Base-by-base conservation (phyloP, 768 basidiomycete genomes). In the Boletus huronensis region DNA sequence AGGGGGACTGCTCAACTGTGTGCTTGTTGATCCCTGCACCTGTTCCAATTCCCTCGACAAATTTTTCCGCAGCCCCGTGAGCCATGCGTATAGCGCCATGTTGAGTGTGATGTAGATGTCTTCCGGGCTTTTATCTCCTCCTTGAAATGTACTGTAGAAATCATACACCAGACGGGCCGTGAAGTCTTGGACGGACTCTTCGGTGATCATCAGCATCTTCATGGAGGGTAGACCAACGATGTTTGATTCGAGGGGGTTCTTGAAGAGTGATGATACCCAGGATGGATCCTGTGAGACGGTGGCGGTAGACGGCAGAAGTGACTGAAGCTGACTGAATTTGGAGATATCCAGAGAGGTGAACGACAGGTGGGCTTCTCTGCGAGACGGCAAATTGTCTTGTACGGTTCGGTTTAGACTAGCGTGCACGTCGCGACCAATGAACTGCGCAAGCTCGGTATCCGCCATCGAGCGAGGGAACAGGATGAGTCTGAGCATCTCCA, bases 21-120 rank as follows among this genome's bases (percentile, higher is more conserved):
- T 75, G 47, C 81, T 84, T n/a, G 80, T 76, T 7, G 81, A 71
- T 14, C 79, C 78, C 57, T 81, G 79, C 2, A 82, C 84, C 64
- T 88, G 87, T 23, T 89, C 87, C 80, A 93, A 82, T 65, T 92
- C 91, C 51, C 86, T 75, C 14, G 83, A 76, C 60, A 91, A 72
- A 55, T 83, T 88, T 69, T 89, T 91, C 53, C 88, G 82, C 38
- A 91, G 77, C 23, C 86, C 70, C 1, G 87, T 89, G 42, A 93
- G 79, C 88, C 89, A 91, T 9, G 88, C 82, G 64, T 92, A 92
- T 2, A 92, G 74, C 0, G 85, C 79, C 64, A 91, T 83, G 72
- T 93, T 93, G 59, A 93, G 76, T 4, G 89, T 87, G 70, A 93
- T 90, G 69, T 87, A 92, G 51, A 93, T 90, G 59, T 90, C 87